Evolutionary conservation across 23 red algal species (phyloP).

Genomic region (Agarophyton chilense): DNA sequence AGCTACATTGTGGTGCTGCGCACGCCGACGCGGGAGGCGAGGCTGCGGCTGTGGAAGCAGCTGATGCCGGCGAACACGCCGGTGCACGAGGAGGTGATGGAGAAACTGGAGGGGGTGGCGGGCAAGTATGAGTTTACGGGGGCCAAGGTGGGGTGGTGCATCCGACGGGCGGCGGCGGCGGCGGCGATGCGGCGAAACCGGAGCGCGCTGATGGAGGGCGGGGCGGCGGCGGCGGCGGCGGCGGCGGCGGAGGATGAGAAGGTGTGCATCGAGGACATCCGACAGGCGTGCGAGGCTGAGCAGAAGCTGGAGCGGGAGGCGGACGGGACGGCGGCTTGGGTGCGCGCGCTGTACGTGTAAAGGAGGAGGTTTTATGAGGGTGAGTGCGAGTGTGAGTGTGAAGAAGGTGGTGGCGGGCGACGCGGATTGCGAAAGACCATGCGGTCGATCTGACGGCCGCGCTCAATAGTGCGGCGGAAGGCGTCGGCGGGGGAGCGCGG

Average conservation of each 20-base stretch:
- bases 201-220: slow-evolving; percentile 14
- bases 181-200: slow-evolving; percentile 62
- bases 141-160: slow-evolving; percentile 50
- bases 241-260: slow-evolving; percentile 25
- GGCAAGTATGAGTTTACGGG: slow-evolving; percentile 63
- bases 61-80: slow-evolving; percentile 59
- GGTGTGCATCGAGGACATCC: slow-evolving; percentile 45
- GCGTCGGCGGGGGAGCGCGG: not conserved
- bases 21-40: slow-evolving; percentile 39
- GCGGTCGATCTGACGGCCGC: not conserved
- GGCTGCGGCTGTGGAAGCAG: slow-evolving; percentile 54
- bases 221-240: not conserved
- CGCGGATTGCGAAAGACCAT: not conserved
- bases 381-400: too few relatives aligned
- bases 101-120: slow-evolving; percentile 45
- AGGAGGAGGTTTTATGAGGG: too few relatives aligned
- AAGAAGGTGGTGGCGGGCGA: not conserved
- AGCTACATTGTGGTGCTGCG: slow-evolving; percentile 53
- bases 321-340: slow-evolving; percentile 49
- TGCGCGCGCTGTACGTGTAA: slow-evolving; percentile 52
- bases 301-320: slow-evolving; percentile 34
- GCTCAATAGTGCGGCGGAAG: slow-evolving; percentile 5
- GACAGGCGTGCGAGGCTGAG: slow-evolving; percentile 52
- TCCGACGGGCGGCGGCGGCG: slow-evolving; percentile 65
- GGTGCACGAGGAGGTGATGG: slow-evolving; percentile 29